These are phyloP conservation scores for Penicillium sp. DNA, from an alignment of 2,329 filamentous ascomycete species.

Conservation along the genomic window DNA sequence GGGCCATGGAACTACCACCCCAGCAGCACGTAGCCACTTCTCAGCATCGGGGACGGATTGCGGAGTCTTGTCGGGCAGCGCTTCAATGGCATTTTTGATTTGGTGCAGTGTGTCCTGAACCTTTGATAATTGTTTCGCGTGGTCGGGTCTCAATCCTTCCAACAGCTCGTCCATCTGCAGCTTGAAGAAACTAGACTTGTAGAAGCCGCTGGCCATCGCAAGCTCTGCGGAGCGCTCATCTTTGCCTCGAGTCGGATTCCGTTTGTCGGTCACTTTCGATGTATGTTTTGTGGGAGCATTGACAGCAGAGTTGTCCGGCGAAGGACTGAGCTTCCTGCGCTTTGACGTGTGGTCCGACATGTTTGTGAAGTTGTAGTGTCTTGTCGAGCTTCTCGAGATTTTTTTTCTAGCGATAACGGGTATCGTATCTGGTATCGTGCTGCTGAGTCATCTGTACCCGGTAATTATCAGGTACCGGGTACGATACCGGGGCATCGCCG, in stretches of 20 bases:
- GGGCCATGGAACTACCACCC: slow-evolving; percentile 76
- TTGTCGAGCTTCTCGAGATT: slow-evolving; percentile 16
- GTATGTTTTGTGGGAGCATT: slow-evolving; percentile 11
- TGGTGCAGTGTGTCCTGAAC: slow-evolving; percentile 54
- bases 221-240: slow-evolving; percentile 34
- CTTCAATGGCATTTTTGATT: slow-evolving; percentile 56
- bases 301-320: slow-evolving; percentile 16
- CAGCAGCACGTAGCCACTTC: slow-evolving; percentile 61
- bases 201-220: slow-evolving; percentile 49
- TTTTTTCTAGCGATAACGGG: slow-evolving; percentile 22
- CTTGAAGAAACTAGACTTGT: slow-evolving; percentile 65
- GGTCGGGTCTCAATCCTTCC: slow-evolving; percentile 54
- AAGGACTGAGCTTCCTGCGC: slow-evolving; percentile 47
- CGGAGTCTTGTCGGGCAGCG: slow-evolving; percentile 50
- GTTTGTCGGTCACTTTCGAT: slow-evolving; percentile 33
- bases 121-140: slow-evolving; percentile 53
- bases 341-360: slow-evolving; percentile 42
- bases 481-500: slow-evolving; percentile 20
- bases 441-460: slow-evolving; percentile 17
- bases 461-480: slow-evolving; percentile 9
- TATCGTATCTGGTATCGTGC: slow-evolving; percentile 6
- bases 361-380: slow-evolving; percentile 3
- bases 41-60: slow-evolving; percentile 62
- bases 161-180: slow-evolving; percentile 64
- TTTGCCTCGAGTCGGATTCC: slow-evolving; percentile 21